Evolutionary conservation across 2,329 filamentous ascomycete species (phyloP), one percentile per base, ranked within the genome.

Genomic region (Colletotrichum falcatum): DNA sequence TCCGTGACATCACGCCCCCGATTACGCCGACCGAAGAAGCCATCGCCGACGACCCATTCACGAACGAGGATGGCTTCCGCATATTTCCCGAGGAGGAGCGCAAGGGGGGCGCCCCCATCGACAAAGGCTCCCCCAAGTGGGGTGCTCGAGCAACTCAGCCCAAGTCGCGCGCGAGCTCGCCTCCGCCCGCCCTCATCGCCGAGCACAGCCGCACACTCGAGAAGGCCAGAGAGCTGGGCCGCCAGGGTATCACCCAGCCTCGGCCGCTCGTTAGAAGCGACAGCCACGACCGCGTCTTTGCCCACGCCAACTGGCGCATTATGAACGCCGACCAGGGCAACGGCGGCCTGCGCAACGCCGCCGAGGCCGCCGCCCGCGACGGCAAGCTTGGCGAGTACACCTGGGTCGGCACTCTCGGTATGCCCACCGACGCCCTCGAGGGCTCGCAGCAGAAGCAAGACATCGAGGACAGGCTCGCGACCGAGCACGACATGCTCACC

Each of bases 361-460:
- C 96, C 42, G 90, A 93, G 72, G 94, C 94, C 20, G 92, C 93
- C 2, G 86, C 89, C 20, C 88, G 93, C 56, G 89, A 91, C 65
- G 91, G 90, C 26, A 87, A 88, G 72, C 83, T 94, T 12, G 86
- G 88, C 26, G 92, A 97, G 65, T 92, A 94, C 77, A 92, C 91
- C n/a, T 97, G 93, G 91, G 92, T 98, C 5, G 95, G 95, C 63
- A 97, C 95, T 0, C 83, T 98, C 53, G 96, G 95, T 26, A 98
- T 98, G 89, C 95, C 95, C 0, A 98, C 94, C 0, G 95, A 98
- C 80, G 92, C 91, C 9, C 85, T 98, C 30, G 87, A 92, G 46
- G 89, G 91, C 51, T 89, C 90, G 0, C 87, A 91, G 75, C 90
- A 93, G 77, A 95, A 92, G 78, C 87, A 92, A 68, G 93, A 95